phyloP scores from a whole-genome alignment of 768 basidiomycete species.

The Mycena kentingensis region DNA sequence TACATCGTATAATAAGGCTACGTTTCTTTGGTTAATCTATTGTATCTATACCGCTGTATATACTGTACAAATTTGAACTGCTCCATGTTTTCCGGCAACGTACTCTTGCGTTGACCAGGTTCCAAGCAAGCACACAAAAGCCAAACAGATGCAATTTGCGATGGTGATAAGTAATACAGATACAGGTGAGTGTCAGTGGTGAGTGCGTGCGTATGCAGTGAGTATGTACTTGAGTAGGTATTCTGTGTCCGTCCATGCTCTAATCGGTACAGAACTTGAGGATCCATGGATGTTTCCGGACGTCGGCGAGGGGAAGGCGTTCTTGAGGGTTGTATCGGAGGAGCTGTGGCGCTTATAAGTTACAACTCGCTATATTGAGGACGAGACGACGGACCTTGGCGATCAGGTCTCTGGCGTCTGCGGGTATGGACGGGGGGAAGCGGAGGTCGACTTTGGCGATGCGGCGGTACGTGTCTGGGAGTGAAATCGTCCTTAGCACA shows the following conservation, averaged over 20 bases:
- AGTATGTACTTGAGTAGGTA: too few relatives aligned
- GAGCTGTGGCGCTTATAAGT: constrained; percentile 45
- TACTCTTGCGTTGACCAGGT: too few relatives aligned
- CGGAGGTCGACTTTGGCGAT: constrained; percentile 64
- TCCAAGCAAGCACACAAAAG: too few relatives aligned
- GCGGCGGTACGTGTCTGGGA: constrained; percentile 64
- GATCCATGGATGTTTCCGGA: constrained; percentile 69
- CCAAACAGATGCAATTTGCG: too few relatives aligned
- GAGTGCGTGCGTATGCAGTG: too few relatives aligned
- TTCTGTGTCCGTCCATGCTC: too few relatives aligned
- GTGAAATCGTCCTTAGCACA: not conserved
- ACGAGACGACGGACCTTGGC: not conserved
- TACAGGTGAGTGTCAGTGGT: not conserved
- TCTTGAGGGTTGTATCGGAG: constrained; percentile 63
- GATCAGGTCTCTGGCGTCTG: constrained; percentile 29
- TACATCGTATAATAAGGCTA: too few relatives aligned
- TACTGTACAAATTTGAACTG: not conserved
- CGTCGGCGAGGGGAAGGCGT: constrained; percentile 58
- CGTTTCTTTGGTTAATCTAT: not conserved
- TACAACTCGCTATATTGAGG: not conserved
- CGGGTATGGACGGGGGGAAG: constrained; percentile 43
- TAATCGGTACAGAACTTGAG: constrained; percentile 33
- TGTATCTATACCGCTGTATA: not conserved
- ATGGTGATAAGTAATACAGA: too few relatives aligned
- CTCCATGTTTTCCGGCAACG: too few relatives aligned